These are phyloP conservation scores for Annulohypoxylon stygium DNA, from an alignment of 495 filamentous ascomycete species.

Conservation along the genomic window DNA sequence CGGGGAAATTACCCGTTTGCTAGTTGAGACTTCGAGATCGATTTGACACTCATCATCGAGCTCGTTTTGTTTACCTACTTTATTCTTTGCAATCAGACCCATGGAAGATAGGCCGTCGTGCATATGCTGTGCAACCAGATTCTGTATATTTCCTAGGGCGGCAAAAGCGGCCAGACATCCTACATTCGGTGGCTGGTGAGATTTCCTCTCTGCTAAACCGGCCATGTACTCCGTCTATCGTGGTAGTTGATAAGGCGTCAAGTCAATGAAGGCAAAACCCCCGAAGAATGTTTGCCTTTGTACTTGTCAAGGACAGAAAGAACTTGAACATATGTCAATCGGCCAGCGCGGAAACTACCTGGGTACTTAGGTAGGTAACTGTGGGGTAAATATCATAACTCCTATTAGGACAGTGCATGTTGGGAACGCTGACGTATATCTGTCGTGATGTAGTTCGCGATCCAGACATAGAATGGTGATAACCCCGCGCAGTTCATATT, in stretches of 20 bases:
- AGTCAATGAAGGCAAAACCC: conserved; percentile 20
- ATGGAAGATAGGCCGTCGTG: conserved; percentile 14
- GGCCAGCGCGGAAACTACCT: conserved; percentile 5
- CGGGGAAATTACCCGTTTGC: conserved; percentile 15
- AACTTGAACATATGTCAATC: conserved; percentile 22
- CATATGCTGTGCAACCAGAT: conserved; percentile 45
- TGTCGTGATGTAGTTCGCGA: not conserved
- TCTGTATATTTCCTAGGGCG: conserved; percentile 37
- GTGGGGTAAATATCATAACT: conserved; percentile 26
- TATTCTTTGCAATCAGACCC: conserved; percentile 22
- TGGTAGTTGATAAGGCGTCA: conserved; percentile 18
- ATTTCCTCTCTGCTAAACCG: conserved; percentile 18
- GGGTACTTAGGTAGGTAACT: not conserved
- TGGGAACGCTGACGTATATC: conserved; percentile 10
- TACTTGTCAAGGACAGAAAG: conserved; percentile 23
- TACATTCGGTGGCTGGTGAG: conserved; percentile 20
- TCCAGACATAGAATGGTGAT: not conserved
- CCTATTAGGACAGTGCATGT: conserved; percentile 2
- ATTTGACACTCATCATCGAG: conserved; percentile 1
- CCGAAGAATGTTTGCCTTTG: conserved; percentile 30
- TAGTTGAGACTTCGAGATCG: conserved; percentile 15
- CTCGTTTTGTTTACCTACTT: conserved; percentile 13
- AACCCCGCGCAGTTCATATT: conserved; percentile 13
- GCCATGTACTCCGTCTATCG: conserved; percentile 18
- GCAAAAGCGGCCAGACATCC: conserved; percentile 34